Evolutionary conservation across 129 eudicot species (phyloP).

Genomic region (Heracleum sosnowskyi): DNA sequence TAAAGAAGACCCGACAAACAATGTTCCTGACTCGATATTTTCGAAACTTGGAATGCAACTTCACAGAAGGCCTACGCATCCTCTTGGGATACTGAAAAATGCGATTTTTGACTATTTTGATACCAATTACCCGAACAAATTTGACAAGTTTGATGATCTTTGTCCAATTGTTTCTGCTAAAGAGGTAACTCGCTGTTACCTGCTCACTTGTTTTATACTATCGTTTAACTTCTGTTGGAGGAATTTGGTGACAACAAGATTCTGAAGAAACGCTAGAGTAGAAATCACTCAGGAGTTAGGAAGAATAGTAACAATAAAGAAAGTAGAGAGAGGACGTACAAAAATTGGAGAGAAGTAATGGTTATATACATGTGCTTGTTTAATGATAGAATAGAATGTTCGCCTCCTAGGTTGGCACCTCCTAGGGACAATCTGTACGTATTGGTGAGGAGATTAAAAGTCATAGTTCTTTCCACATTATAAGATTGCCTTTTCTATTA

Average conservation of each 20-base stretch:
- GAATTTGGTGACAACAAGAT: background rate
- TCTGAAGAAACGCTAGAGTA: background rate
- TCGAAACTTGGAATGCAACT: constrained; percentile 92
- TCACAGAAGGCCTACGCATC: constrained; percentile 84
- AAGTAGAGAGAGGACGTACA: background rate
- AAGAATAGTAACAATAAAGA: background rate
- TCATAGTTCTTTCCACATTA: background rate
- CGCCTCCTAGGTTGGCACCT: background rate
- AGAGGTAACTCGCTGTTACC: constrained; percentile 30
- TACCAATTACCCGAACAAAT: constrained; percentile 39
- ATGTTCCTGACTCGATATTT: constrained; percentile 83
- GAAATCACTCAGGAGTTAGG: background rate
- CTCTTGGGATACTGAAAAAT: constrained; percentile 53
- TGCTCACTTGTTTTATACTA: background rate
- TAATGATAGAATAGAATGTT: background rate
- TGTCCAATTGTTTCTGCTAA: constrained; percentile 86
- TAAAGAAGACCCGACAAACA: constrained; percentile 88
- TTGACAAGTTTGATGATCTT: constrained; percentile 79
- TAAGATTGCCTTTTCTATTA: background rate
- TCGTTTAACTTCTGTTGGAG: background rate
- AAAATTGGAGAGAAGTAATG: background rate
- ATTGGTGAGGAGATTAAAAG: background rate
- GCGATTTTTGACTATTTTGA: constrained; percentile 47
- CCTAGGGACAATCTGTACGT: background rate
- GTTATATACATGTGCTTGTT: background rate